A percentile compares a stretch with the other conserved stretches of the same genome.
Conservation (phyloP, 192 early-diverging fungal species). For the Entomortierella beljakovae region DNA sequence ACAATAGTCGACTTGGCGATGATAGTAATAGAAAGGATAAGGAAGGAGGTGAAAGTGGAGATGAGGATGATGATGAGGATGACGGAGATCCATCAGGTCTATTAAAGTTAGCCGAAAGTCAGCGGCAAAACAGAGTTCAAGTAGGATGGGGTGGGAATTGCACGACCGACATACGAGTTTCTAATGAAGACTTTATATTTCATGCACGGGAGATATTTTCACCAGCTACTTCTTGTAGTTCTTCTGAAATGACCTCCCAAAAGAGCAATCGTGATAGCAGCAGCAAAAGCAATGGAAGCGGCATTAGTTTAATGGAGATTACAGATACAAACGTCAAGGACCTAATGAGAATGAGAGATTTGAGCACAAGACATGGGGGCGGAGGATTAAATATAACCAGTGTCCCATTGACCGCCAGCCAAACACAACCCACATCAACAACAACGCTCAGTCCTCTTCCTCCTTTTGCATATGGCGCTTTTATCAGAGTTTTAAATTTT, state of each 20-base stretch:
- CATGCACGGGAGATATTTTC: slow-evolving; percentile 2
- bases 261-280: no score
- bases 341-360: no score
- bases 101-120: slow-evolving; percentile 20
- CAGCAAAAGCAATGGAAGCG: no score
- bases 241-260: background rate
- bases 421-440: background rate
- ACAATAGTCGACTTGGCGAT: background rate
- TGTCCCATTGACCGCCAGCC: background rate
- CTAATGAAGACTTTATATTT: background rate
- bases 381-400: background rate
- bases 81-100: slow-evolving; percentile 14
- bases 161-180: slow-evolving; percentile 4
- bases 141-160: slow-evolving; percentile 22
- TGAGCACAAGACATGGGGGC: no score
- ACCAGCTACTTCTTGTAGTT: background rate
- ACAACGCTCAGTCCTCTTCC: background rate
- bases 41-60: background rate
- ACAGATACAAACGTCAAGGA: no score
- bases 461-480: slow-evolving; percentile 6
- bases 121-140: slow-evolving; percentile 1
- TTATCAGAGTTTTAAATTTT: slow-evolving; percentile 41
- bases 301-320: no score
- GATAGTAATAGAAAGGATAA: background rate
- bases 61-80: background rate